Percentiles rank a stretch among this genome's conserved stretches.
Evolutionary conservation across 225 moss, liverwort and hornwort genomes (phyloP).

Genomic region (Neckera pumila): DNA sequence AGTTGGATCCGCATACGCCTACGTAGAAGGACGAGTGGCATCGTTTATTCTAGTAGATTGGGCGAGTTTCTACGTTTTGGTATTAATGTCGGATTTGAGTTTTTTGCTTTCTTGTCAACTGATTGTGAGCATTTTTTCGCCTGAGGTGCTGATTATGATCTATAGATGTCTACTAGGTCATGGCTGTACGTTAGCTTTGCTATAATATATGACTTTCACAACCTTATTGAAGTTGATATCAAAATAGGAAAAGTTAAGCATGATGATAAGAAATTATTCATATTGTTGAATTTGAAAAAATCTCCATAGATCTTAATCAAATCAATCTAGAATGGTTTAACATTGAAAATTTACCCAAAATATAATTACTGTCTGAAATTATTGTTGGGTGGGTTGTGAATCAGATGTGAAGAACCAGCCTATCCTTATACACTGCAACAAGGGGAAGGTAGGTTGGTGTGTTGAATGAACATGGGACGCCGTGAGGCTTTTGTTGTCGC

Average conservation of each 20-base stretch:
- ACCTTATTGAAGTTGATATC: neutral
- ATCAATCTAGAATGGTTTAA: neutral
- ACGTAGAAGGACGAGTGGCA: neutral
- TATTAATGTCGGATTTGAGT: neutral
- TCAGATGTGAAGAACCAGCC: slow-evolving; percentile 96
- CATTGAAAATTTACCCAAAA: neutral
- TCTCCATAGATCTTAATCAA: neutral
- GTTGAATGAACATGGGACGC: neutral
- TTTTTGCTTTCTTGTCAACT: neutral
- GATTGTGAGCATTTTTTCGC: neutral
- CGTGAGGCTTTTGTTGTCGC: neutral
- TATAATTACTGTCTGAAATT: neutral
- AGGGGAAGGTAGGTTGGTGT: slow-evolving; percentile 73
- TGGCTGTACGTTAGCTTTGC: neutral
- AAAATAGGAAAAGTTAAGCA: neutral
- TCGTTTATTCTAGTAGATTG: neutral
- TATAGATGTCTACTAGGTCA: neutral
- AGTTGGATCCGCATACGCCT: neutral
- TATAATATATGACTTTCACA: neutral
- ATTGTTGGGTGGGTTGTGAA: neutral
- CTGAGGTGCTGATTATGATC: neutral
- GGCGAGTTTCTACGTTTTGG: neutral
- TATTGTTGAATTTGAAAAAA: neutral
- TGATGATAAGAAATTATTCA: neutral
- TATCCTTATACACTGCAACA: slow-evolving; percentile 95